Conservation (phyloP, 495 filamentous ascomycete species). For the Lophium mytilinum region DNA sequence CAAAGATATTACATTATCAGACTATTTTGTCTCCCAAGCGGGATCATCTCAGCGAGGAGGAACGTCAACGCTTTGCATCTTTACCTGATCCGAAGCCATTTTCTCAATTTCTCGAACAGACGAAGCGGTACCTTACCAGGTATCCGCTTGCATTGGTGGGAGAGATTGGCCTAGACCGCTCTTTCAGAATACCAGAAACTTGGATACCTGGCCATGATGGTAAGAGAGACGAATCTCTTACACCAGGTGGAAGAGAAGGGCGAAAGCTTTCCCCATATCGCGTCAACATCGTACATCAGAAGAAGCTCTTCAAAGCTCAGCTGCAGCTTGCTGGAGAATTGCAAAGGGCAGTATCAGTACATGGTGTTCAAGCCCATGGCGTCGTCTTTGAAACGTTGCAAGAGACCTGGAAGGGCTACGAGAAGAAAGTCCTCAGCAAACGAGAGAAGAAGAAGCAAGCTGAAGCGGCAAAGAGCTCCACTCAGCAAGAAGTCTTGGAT, state of each 20-base stretch:
- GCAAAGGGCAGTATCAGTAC: constrained; percentile 71
- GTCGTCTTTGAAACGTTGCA: constrained; percentile 66
- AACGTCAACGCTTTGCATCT: constrained; percentile 52
- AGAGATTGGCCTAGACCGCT: constrained; percentile 80
- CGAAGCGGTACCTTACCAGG: constrained; percentile 50
- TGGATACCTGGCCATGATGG: constrained; percentile 49
- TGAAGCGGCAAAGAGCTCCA: background rate
- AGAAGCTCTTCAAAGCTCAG: constrained; percentile 66
- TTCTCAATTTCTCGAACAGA: constrained; percentile 56
- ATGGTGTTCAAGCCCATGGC: constrained; percentile 89
- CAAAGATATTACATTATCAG: constrained; percentile 65
- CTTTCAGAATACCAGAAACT: constrained; percentile 68
- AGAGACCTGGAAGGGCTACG: constrained; percentile 74
- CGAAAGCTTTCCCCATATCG: constrained; percentile 62
- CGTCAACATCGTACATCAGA: constrained; percentile 74
- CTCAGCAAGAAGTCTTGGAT: constrained; percentile 19
- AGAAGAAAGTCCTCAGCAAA: constrained; percentile 58
- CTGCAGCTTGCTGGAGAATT: constrained; percentile 78
- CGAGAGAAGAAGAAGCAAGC: constrained; percentile 38
- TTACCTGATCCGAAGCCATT: constrained; percentile 68
- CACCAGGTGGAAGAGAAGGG: constrained; percentile 78
- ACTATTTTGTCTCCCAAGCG: constrained; percentile 55
- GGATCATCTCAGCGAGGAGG: constrained; percentile 29
- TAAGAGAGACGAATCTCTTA: constrained; percentile 47
- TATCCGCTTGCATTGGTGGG: constrained; percentile 71